Evolutionary conservation across 2,329 filamentous ascomycete genomes (phyloP), one percentile per base, ranked within the genome.

Genomic region (Microdochium nivale): DNA sequence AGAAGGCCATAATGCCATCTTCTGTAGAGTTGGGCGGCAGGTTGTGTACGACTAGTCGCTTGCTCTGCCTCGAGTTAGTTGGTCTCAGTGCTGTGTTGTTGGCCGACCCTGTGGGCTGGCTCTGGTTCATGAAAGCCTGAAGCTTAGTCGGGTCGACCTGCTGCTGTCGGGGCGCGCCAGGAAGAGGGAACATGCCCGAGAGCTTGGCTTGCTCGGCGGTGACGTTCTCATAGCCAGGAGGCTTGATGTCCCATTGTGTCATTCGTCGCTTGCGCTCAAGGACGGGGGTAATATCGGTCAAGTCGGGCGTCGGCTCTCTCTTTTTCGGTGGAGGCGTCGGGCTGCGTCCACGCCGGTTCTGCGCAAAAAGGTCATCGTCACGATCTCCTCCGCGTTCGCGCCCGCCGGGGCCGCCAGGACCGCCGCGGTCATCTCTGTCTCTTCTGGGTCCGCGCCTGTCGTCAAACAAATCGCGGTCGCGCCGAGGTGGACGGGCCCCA

Each of bases 241-340:
- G 94, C 73, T 99, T 99, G 69, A 99, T 96, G 68, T 99, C 95
- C 94, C 94, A 99, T 70, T 99, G 95, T 33, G 91, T 97, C 76
- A 99, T 75, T 54, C 94, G 87, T 60, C 95, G 86, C 76, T 91
- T 94, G 62, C 92, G 86, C 64, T 92, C 86, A 56, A 90, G 75
- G 53, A 99, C 78, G 3, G 90, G 81, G n/a, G 87, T 76, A 54
- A 95, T 75, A 62, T 95, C 84, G 54, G 91, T 95, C 65, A 99
- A 76, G 68, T 99, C 95, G 33, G 94, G 95, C 1, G 94, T 99
- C 8, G 94, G 90, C 70, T 99, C 94, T 68, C 89, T 87, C 74
- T 92, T 94, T 76, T 95, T 95, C 10, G 84, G 83, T 25, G 88
- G 87, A 35, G 90, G 88, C 46, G 86, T 87, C 19, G 86, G 82